Conservation (phyloP, 2,329 filamentous ascomycete genomes). For the Calonectria pteridis region DNA sequence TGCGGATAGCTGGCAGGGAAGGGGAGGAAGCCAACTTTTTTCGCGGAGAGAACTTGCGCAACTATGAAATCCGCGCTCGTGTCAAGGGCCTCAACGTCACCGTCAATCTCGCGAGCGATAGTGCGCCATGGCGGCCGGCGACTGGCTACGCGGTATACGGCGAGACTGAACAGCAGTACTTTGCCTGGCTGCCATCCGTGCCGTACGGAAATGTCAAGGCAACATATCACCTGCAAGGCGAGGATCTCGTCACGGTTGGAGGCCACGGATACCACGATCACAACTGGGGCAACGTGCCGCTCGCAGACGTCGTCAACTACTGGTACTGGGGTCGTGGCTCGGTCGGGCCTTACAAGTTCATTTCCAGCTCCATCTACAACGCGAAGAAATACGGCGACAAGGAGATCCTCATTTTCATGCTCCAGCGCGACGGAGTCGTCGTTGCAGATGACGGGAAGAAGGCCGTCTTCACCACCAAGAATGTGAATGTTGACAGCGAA, state of each 20-base stretch:
- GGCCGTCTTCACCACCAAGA: background rate
- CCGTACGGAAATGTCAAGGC: background rate
- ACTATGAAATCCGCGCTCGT: background rate
- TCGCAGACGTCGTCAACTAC: background rate
- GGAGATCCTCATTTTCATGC: background rate
- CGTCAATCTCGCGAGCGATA: background rate
- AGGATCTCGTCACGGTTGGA: background rate
- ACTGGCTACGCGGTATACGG: background rate
- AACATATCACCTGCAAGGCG: background rate
- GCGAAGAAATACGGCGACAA: background rate
- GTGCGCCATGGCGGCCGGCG: background rate
- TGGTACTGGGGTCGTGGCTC: background rate
- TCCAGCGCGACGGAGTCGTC: background rate
- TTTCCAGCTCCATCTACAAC: background rate
- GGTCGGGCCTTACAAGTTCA: background rate
- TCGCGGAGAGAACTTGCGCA: background rate
- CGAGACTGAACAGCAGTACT: background rate
- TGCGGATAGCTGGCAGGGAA: background rate
- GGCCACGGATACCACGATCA: background rate
- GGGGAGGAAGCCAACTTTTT: background rate
- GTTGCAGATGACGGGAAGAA: background rate
- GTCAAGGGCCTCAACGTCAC: background rate
- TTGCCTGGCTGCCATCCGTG: background rate
- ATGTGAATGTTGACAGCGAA: background rate
- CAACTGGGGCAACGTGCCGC: background rate